Evolutionary conservation across 306 rosid species (phyloP).

Genomic region (Chamaecrista fasciculata): DNA sequence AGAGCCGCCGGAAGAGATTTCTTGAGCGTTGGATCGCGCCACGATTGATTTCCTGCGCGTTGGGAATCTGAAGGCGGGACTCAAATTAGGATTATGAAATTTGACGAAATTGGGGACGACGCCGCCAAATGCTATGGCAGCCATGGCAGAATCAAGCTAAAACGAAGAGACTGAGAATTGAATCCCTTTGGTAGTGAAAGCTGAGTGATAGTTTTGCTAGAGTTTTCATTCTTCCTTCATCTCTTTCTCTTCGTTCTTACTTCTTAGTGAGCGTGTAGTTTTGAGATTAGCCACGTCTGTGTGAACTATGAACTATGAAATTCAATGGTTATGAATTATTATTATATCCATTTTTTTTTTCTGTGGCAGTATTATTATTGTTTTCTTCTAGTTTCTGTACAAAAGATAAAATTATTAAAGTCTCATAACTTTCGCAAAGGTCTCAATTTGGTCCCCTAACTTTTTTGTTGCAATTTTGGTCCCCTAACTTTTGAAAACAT

Average conservation of each 20-base stretch:
- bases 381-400: too few relatives aligned
- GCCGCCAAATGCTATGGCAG: too few relatives aligned
- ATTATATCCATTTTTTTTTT: constrained; percentile 2
- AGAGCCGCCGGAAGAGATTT: constrained; percentile 32
- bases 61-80: constrained; percentile 15
- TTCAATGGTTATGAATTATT: too few relatives aligned
- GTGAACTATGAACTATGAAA: too few relatives aligned
- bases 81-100: constrained; percentile 8
- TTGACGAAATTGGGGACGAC: constrained; percentile 25
- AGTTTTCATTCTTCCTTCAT: background rate
- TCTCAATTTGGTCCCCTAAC: too few relatives aligned
- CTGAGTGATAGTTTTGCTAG: background rate
- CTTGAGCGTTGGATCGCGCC: constrained; percentile 44
- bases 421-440: too few relatives aligned
- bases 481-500: too few relatives aligned
- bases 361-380: background rate
- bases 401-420: too few relatives aligned
- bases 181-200: background rate
- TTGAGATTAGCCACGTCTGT: constrained; percentile 48
- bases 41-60: constrained; percentile 30
- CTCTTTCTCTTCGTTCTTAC: background rate
- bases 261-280: background rate
- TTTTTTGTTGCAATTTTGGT: too few relatives aligned
- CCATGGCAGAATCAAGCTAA: constrained; percentile 12
- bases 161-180: background rate